Evolutionary conservation across 805 yeast genomes (phyloP), one percentile per base, ranked within the genome.

Genomic region (Dipodascus albidus): DNA sequence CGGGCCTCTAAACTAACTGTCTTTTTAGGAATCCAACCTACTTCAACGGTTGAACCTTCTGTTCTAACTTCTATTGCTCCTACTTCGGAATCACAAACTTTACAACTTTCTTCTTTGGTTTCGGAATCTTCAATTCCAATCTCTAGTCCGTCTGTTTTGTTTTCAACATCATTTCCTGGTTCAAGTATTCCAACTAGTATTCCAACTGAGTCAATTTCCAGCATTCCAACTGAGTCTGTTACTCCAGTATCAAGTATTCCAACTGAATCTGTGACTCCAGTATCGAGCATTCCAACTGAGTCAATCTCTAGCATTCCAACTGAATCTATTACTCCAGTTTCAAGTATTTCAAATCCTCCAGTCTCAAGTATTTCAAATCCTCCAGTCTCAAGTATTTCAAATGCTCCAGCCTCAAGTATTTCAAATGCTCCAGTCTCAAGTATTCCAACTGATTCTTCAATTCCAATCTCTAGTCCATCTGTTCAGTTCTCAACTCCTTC

Each of bases 261-360:
- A 2, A 4, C 52, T 23, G 41, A 23, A n/a, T 27, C 33, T 23
- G 41, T 8, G 2, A 8, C 48, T 3, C 19, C 55, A 49, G 20
- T 4, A 8, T 31, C 52, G 14, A 20, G 20, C 19, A 19, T 15
- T 33, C 50, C 31, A 2, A 4, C 52, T 23, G 41, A 23, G 2
- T 3, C 52, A 2, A 20, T 4, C 11, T 31, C 52, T 9, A 20
- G 20, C 19, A 19, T 15, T 33, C 50, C 31, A 2, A 4, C 52
- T 23, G 41, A 23, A 3, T 3, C 52, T 3, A 47, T 17, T 50
- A 14, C 48, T 27, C 14, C 47, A 27, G 48, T 54, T n/a, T 15
- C 48, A 19, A 38, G 50, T 42, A 49, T 47, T 38, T 31, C 50
- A 14, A 48, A 47, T 50, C 27, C 47, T 20, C n/a, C 51, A 14